Percentiles rank a stretch among this genome's conserved stretches.
phyloP scores from a whole-genome alignment of 2,329 filamentous ascomycete species.

The Pseudogymnoascus sp. region DNA sequence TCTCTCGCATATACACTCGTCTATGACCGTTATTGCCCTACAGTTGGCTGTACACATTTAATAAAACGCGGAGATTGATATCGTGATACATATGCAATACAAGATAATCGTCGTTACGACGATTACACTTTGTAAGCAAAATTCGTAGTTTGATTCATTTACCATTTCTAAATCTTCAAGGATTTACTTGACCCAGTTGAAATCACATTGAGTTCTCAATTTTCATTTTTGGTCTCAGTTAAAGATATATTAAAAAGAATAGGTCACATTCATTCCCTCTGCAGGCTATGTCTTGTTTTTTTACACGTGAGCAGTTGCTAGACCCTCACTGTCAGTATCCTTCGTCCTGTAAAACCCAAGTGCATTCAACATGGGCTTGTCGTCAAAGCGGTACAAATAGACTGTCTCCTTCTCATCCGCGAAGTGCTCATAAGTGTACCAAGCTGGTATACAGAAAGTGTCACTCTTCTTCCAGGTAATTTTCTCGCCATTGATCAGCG shows the following conservation, averaged over 20 bases:
- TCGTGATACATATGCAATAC: background rate
- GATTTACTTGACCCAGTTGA: background rate
- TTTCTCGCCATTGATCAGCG: constrained; percentile 32
- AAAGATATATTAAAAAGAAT: background rate
- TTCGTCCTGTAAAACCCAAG: constrained; percentile 43
- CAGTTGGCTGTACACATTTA: background rate
- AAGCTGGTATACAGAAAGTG: constrained; percentile 48
- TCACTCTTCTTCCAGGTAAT: constrained; percentile 43
- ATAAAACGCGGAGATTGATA: background rate
- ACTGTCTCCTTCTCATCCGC: constrained; percentile 31
- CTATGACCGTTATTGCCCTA: background rate
- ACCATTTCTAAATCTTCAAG: background rate
- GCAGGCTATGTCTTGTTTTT: background rate
- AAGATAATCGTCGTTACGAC: background rate
- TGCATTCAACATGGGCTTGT: constrained; percentile 46
- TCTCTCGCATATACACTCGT: background rate
- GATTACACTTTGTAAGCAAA: background rate
- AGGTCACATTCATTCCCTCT: background rate
- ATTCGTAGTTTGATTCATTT: background rate
- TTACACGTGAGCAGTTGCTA: constrained; percentile 18
- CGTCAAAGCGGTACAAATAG: constrained; percentile 48
- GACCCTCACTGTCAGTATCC: constrained; percentile 34
- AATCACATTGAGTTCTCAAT: background rate
- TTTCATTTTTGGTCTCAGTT: background rate
- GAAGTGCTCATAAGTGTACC: constrained; percentile 43